phyloP scores from a whole-genome alignment of 805 yeast genomes.

The Saccharomycopsis vini region DNA sequence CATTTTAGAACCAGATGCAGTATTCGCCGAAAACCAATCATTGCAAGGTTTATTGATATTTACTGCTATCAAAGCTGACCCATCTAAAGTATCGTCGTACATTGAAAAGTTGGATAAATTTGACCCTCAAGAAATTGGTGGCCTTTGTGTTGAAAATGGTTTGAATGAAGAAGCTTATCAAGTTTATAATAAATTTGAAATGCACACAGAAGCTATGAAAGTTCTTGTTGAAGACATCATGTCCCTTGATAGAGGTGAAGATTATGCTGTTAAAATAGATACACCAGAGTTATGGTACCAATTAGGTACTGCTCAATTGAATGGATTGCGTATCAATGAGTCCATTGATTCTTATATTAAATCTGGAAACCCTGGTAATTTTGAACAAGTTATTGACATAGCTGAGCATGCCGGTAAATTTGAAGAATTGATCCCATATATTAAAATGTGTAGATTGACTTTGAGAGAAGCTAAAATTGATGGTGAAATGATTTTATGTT shows the following conservation, averaged over 20 bases:
- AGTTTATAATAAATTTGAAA: conserved; percentile 78
- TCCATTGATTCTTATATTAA: conserved; percentile 86
- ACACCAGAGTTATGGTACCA: conserved; percentile 87
- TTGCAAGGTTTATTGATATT: conserved; percentile 86
- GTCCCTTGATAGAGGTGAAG: conserved; percentile 91
- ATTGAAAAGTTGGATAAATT: conserved; percentile 84
- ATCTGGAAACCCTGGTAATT: conserved; percentile 88
- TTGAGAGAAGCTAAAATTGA: conserved; percentile 89
- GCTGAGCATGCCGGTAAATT: conserved; percentile 94
- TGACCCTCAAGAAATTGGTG: conserved; percentile 91
- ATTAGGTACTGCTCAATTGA: conserved; percentile 91
- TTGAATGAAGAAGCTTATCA: conserved; percentile 91
- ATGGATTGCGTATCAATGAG: conserved; percentile 85
- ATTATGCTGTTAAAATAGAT: conserved; percentile 84
- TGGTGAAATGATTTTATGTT: conserved; percentile 81
- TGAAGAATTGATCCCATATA: conserved; percentile 81
- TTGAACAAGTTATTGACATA: conserved; percentile 84
- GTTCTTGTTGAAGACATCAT: conserved; percentile 88
- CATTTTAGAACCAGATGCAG: conserved; percentile 85
- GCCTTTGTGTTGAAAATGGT: conserved; percentile 80
- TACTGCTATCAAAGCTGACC: conserved; percentile 94
- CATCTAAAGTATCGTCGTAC: conserved; percentile 71
- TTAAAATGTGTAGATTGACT: conserved; percentile 85
- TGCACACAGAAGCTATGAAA: conserved; percentile 69
- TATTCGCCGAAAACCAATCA: conserved; percentile 91